phyloP scores from a whole-genome alignment of 2,329 filamentous ascomycete genomes.

The Falciphora oryzae region DNA sequence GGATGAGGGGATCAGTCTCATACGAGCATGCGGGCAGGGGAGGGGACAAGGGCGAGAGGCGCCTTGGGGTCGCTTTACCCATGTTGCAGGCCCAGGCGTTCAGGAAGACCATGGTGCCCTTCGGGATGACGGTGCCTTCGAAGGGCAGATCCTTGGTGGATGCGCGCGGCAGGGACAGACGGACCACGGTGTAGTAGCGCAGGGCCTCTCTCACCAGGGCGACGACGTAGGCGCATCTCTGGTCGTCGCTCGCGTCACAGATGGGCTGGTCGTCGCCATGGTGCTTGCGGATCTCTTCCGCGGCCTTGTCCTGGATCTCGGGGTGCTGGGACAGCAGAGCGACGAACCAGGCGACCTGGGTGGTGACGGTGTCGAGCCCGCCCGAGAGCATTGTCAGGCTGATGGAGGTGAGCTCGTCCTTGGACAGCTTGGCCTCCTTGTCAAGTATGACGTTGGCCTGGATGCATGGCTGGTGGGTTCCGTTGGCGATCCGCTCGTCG shows the following conservation, averaged over 20 bases:
- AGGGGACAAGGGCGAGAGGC: too few species aligned
- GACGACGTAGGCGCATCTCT: constrained; percentile 56
- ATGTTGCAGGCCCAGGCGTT: constrained; percentile 24
- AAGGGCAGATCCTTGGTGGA: constrained; percentile 56
- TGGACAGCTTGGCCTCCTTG: not conserved
- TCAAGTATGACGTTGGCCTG: constrained; percentile 19
- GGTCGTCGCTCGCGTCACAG: constrained; percentile 56
- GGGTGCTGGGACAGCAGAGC: constrained; percentile 52
- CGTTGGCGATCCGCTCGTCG: constrained; percentile 21
- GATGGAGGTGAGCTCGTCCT: constrained; percentile 65
- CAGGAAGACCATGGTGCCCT: constrained; percentile 60
- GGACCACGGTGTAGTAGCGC: constrained; percentile 57
- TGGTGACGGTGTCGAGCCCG: constrained; percentile 61
- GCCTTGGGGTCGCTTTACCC: not conserved
- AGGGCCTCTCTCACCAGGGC: constrained; percentile 58
- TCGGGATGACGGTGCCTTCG: constrained; percentile 51
- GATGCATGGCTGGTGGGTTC: constrained; percentile 23
- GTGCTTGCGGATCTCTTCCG: too few species aligned
- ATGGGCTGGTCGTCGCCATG: constrained; percentile 28
- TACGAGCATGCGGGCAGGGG: constrained; percentile 13
- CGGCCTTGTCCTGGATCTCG: constrained; percentile 57
- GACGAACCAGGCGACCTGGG: constrained; percentile 59
- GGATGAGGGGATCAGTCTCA: constrained; percentile 57
- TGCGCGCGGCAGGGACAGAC: constrained; percentile 55
- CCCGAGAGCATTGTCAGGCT: constrained; percentile 63